These are phyloP conservation scores for Lathyrus aphaca DNA, from an alignment of 306 rosid species.

Conservation along the genomic window DNA sequence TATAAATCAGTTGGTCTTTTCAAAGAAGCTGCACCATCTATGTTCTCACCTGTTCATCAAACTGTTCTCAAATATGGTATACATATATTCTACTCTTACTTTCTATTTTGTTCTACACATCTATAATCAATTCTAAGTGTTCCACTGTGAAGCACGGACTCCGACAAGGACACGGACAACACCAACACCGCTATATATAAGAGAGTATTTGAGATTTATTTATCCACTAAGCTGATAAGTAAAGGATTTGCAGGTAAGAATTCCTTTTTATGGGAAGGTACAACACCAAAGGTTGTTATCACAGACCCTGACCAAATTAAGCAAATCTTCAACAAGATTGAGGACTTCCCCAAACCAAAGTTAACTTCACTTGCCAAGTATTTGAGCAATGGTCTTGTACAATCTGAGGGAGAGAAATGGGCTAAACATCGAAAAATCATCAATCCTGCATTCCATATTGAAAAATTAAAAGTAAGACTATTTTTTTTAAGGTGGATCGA, in stretches of 20 bases:
- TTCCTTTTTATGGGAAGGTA: conserved; percentile 43
- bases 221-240: too few relatives aligned
- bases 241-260: conserved; percentile 34
- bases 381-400: not conserved
- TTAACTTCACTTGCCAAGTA: not conserved
- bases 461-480: conserved; percentile 54
- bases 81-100: not conserved
- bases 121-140: too few relatives aligned
- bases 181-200: too few relatives aligned
- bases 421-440: conserved; percentile 53
- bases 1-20: conserved; percentile 44
- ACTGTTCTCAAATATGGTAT: conserved; percentile 45
- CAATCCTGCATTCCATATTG: conserved; percentile 49
- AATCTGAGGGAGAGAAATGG: conserved; percentile 53
- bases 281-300: conserved; percentile 39
- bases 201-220: too few relatives aligned
- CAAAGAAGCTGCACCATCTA: conserved; percentile 37
- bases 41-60: conserved; percentile 32
- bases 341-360: conserved; percentile 23
- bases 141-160: too few relatives aligned
- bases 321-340: conserved; percentile 26
- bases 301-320: conserved; percentile 42
- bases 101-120: not conserved
- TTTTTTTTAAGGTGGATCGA: too few relatives aligned
- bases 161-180: too few relatives aligned